phyloP scores from a whole-genome alignment of 495 filamentous ascomycete species.

The Xylaria cubensis region DNA sequence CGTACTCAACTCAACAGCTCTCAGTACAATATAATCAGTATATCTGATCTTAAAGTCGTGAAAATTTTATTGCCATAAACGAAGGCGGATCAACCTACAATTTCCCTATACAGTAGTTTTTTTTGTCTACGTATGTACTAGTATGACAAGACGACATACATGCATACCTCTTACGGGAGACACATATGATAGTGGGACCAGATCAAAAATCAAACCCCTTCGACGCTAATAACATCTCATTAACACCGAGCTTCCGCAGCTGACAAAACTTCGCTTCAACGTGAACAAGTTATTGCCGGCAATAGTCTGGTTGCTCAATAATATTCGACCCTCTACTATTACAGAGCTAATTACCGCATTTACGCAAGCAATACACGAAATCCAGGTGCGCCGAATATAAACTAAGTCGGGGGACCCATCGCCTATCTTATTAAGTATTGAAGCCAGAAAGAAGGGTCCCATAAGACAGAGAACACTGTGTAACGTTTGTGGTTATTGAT shows the following conservation, averaged over 20 bases:
- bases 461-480: conserved; percentile 11
- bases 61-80: not conserved
- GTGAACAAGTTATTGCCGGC: not conserved
- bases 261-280: not conserved
- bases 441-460: not conserved
- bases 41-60: not conserved
- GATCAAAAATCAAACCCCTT: not conserved
- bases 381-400: not conserved
- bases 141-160: not conserved
- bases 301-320: not conserved
- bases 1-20: not conserved
- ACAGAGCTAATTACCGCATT: not conserved
- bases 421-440: not conserved
- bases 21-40: not conserved
- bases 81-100: not conserved
- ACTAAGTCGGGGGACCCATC: conserved; percentile 8
- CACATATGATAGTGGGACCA: conserved; percentile 6
- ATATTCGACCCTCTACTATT: not conserved
- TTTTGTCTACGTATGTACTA: not conserved
- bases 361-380: not conserved
- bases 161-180: not conserved
- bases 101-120: too few species aligned
- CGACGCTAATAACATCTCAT: not conserved
- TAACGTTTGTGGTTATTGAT: not conserved
- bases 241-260: not conserved